Percentiles rank a stretch among this genome's conserved stretches.
phyloP scores from a whole-genome alignment of 768 basidiomycete species.

The Serendipita vermifera region DNA sequence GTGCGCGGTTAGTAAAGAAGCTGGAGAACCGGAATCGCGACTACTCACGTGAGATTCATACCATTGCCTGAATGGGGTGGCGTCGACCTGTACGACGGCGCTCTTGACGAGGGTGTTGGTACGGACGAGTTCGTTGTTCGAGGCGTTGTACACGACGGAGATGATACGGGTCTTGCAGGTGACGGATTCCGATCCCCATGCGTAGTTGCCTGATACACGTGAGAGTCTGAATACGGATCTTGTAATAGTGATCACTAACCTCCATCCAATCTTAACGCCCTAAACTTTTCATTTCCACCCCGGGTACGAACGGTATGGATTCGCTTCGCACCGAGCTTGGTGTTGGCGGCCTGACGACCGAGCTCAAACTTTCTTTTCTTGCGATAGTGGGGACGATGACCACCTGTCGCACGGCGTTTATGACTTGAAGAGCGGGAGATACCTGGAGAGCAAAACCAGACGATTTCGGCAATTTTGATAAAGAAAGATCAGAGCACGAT shows the following conservation, averaged over 20 bases:
- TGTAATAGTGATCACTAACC: slow-evolving; percentile 21
- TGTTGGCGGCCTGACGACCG: slow-evolving; percentile 94
- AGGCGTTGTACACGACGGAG: slow-evolving; percentile 95
- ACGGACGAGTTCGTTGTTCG: slow-evolving; percentile 99
- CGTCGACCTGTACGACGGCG: slow-evolving; percentile 94
- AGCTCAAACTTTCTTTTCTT: slow-evolving; percentile 99
- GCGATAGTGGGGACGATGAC: slow-evolving; percentile 88
- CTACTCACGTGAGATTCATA: slow-evolving; percentile 89
- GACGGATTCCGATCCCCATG: slow-evolving; percentile 91
- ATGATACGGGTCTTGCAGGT: slow-evolving; percentile 95
- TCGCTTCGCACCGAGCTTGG: slow-evolving; percentile 91
- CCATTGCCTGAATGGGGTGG: slow-evolving; percentile 98
- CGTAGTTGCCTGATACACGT: slow-evolving; percentile 60
- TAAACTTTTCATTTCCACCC: slow-evolving; percentile 90
- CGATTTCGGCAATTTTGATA: too few relatives aligned
- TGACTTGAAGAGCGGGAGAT: slow-evolving; percentile 95
- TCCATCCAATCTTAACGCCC: slow-evolving; percentile 88
- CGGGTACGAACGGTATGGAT: slow-evolving; percentile 90
- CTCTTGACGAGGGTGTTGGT: slow-evolving; percentile 98
- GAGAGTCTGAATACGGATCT: too few relatives aligned
- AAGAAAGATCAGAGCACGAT: not conserved
- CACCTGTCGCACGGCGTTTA: slow-evolving; percentile 90
- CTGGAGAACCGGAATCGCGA: slow-evolving; percentile 4
- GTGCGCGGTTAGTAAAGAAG: slow-evolving; percentile 11
- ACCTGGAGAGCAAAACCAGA: slow-evolving; percentile 37